Conservation (phyloP, 2,329 filamentous ascomycete species). For the Penicillium sp. region DNA sequence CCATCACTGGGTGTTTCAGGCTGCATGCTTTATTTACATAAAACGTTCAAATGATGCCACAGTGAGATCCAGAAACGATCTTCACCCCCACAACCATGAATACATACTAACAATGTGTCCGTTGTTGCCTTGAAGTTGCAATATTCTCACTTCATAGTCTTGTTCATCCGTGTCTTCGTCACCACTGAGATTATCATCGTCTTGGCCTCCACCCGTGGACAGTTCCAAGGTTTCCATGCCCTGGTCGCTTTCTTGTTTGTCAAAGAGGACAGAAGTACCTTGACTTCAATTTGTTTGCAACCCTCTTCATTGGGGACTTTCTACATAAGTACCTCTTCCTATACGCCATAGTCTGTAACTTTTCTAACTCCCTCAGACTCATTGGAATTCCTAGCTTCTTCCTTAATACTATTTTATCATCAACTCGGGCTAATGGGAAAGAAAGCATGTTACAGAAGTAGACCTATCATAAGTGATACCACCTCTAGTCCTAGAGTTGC, state of each 20-base stretch:
- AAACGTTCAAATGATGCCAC: neutral
- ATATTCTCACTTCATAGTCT: too few species aligned
- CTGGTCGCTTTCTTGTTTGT: neutral
- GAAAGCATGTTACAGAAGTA: too few species aligned
- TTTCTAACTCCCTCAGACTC: too few species aligned
- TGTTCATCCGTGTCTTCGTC: neutral
- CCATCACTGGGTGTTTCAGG: too few species aligned
- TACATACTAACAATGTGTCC: too few species aligned
- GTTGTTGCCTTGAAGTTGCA: rapidly evolving
- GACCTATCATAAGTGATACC: too few species aligned
- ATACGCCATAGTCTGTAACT: too few species aligned
- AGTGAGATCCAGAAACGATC: neutral
- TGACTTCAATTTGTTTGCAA: neutral
- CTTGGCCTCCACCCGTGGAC: neutral
- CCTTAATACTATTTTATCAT: too few species aligned
- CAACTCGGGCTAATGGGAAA: too few species aligned
- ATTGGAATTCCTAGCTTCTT: too few species aligned
- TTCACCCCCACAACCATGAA: too few species aligned
- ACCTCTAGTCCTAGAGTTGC: too few species aligned
- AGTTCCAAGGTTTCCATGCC: neutral
- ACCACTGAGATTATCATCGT: neutral
- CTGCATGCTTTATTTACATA: neutral
- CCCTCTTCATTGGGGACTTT: neutral
- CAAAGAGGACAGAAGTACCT: neutral
- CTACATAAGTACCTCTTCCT: neutral